These are phyloP conservation scores for Astrothelium macrocarpum DNA, from an alignment of 495 filamentous ascomycete genomes.

Conservation along the genomic window DNA sequence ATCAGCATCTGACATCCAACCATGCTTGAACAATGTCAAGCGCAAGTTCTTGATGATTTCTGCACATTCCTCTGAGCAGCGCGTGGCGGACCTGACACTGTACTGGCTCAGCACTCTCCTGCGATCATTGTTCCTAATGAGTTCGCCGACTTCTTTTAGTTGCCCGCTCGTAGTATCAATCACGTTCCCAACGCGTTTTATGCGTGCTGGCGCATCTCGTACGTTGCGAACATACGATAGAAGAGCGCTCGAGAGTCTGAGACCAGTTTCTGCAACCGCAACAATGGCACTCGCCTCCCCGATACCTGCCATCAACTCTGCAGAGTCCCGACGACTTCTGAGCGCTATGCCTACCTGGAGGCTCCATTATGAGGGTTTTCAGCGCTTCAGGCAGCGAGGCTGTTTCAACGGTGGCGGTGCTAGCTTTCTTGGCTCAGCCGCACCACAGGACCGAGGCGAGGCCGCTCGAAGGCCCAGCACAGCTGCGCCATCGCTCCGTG, in stretches of 20 bases:
- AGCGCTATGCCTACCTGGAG: neutral
- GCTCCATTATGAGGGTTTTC: neutral
- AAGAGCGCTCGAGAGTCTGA: neutral
- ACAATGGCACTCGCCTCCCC: neutral
- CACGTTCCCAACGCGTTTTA: neutral
- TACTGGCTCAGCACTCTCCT: neutral
- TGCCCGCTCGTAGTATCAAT: conserved; percentile 3
- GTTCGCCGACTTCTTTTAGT: neutral
- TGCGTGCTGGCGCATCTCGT: neutral
- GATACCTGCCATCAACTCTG: neutral
- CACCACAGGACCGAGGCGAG: too few relatives aligned
- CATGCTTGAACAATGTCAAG: conserved; percentile 4
- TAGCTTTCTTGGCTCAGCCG: neutral
- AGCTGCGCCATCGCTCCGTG: too few relatives aligned
- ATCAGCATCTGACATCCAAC: neutral
- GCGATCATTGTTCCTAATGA: neutral
- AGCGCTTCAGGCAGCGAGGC: neutral
- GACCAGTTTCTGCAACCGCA: neutral
- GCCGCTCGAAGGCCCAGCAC: too few relatives aligned
- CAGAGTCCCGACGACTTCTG: neutral
- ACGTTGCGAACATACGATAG: neutral
- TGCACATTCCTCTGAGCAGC: neutral
- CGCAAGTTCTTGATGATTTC: neutral
- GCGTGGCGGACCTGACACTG: neutral
- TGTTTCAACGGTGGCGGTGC: neutral